These are phyloP conservation scores for Trypanosoma lewisi DNA, from an alignment of 208 protist species.

Conservation along the genomic window DNA sequence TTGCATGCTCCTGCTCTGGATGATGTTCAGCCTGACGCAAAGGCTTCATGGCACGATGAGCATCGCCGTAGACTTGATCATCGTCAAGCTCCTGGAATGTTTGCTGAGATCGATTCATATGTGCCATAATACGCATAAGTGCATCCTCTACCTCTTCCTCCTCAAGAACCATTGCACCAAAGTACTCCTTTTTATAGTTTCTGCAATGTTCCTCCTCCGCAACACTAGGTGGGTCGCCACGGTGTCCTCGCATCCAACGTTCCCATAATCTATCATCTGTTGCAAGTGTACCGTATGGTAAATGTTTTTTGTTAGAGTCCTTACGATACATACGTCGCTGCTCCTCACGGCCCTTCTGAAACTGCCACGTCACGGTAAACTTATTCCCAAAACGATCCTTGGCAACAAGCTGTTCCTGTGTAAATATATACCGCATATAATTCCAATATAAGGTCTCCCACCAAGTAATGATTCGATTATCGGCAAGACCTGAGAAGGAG, in stretches of 20 bases:
- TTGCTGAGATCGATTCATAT: slow-evolving; percentile 78
- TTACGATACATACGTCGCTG: slow-evolving; percentile 84
- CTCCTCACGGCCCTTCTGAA: slow-evolving; percentile 79
- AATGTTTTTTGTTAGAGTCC: slow-evolving; percentile 83
- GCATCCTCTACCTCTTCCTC: slow-evolving; percentile 90
- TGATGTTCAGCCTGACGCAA: slow-evolving; percentile 66
- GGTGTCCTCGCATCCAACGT: slow-evolving; percentile 86
- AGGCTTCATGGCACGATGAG: slow-evolving; percentile 63
- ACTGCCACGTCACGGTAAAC: slow-evolving; percentile 88
- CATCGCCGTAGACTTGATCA: slow-evolving; percentile 82
- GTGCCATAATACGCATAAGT: slow-evolving; percentile 83
- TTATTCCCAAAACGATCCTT: slow-evolving; percentile 91
- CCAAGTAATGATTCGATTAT: slow-evolving; percentile 86
- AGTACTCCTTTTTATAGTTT: slow-evolving; percentile 82
- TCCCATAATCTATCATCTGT: slow-evolving; percentile 87
- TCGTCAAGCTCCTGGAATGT: slow-evolving; percentile 87
- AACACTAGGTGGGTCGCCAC: slow-evolving; percentile 77
- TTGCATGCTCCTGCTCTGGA: slow-evolving; percentile 59
- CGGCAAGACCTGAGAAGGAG: slow-evolving; percentile 80
- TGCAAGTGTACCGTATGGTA: slow-evolving; percentile 80
- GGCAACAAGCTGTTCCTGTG: slow-evolving; percentile 84
- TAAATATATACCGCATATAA: slow-evolving; percentile 87
- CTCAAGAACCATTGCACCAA: slow-evolving; percentile 82
- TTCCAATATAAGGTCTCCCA: slow-evolving; percentile 88
- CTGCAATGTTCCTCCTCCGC: slow-evolving; percentile 83